Conservation (phyloP, 192 early-diverging fungal species). For the Podila verticillata region DNA sequence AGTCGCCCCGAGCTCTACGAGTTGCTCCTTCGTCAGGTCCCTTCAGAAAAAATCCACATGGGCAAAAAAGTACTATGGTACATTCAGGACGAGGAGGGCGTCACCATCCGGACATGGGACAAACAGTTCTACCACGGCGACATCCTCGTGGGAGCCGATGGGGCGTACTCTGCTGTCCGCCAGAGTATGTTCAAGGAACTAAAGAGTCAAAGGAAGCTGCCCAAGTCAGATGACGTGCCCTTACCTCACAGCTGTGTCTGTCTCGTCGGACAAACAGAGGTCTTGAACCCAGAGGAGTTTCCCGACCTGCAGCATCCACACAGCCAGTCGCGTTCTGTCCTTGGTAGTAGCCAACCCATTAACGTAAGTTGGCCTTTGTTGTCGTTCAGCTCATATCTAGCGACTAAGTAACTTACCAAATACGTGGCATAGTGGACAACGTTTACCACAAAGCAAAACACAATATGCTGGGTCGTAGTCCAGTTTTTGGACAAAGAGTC, state of each 20-base stretch:
- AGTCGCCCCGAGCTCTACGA: not conserved
- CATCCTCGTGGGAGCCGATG: not conserved
- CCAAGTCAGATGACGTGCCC: not conserved
- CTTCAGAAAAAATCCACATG: not conserved
- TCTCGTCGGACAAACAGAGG: not conserved
- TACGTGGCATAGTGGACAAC: conserved; percentile 3
- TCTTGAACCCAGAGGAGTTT: not conserved
- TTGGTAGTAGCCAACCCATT: not conserved
- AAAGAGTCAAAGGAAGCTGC: not conserved
- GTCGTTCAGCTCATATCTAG: not conserved
- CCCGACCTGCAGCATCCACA: not conserved
- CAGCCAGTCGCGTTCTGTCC: not conserved
- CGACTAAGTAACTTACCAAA: too few species aligned
- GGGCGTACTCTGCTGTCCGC: not conserved
- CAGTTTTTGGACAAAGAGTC: conserved; percentile 8
- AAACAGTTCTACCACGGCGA: not conserved
- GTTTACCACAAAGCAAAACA: conserved; percentile 12
- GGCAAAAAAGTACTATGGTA: not conserved
- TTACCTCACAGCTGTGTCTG: not conserved
- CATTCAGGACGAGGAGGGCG: not conserved
- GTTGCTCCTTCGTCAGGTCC: not conserved
- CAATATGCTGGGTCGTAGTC: conserved; percentile 15
- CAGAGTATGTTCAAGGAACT: not conserved
- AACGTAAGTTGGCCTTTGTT: not conserved
- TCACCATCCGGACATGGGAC: not conserved